phyloP scores from a whole-genome alignment of 2,329 filamentous ascomycete species.

The Pseudogymnoascus sp. region DNA sequence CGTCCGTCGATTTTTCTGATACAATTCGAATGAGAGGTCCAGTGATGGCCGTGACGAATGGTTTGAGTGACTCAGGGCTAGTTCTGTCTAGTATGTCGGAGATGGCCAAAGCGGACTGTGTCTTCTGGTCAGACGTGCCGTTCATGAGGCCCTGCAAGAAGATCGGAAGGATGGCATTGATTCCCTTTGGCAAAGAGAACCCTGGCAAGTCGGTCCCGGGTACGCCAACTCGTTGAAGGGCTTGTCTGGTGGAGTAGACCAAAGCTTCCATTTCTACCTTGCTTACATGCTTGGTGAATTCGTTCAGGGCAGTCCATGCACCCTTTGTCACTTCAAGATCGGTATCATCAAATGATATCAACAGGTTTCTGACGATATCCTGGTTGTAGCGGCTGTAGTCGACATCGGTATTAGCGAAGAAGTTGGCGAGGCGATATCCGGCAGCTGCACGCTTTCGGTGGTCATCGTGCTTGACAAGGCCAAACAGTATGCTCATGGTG shows the following conservation, averaged over 20 bases:
- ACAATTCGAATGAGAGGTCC: constrained; percentile 96
- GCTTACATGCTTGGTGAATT: constrained; percentile 78
- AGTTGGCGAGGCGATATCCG: constrained; percentile 71
- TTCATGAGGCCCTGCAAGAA: constrained; percentile 98
- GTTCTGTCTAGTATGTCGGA: constrained; percentile 94
- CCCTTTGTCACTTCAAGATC: constrained; percentile 80
- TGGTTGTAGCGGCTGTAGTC: constrained; percentile 96
- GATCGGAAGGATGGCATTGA: constrained; percentile 91
- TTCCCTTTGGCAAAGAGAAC: constrained; percentile 88
- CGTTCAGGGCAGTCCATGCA: constrained; percentile 77
- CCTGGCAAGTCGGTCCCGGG: constrained; percentile 76
- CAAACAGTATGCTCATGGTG: constrained; percentile 86
- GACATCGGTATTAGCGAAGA: constrained; percentile 71
- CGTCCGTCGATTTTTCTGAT: constrained; percentile 89
- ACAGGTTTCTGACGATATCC: constrained; percentile 81
- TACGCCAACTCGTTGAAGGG: constrained; percentile 80
- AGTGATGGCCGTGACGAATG: constrained; percentile 95
- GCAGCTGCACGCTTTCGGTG: constrained; percentile 73
- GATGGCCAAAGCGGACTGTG: constrained; percentile 83
- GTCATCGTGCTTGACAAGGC: constrained; percentile 85
- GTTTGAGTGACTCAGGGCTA: constrained; percentile 76
- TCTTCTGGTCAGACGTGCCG: constrained; percentile 83
- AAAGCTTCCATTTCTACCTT: constrained; percentile 98
- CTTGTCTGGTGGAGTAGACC: constrained; percentile 76
- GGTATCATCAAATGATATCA: constrained; percentile 85